Evolutionary conservation across 176 grass and related monocot genomes (phyloP).

Genomic region (Lolium perenne): DNA sequence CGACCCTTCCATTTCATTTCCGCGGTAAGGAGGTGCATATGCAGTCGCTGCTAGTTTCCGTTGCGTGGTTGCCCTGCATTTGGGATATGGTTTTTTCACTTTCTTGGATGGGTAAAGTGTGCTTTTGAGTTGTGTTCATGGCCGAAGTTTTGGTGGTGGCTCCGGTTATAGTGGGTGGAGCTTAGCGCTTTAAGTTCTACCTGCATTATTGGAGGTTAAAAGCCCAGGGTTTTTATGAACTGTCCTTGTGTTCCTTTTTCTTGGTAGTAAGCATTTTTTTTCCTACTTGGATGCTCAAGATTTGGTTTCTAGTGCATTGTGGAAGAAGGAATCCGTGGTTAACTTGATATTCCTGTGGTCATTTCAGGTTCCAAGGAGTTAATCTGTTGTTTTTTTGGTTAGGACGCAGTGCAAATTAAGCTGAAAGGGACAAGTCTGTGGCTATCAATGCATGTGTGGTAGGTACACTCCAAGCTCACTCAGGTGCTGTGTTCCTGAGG

Average conservation of each 20-base stretch:
- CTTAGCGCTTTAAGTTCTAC: slow-evolving; percentile 22
- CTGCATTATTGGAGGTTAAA: slow-evolving; percentile 23
- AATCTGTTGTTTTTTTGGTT: not conserved
- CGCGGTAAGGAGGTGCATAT: not conserved
- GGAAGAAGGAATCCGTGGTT: not conserved
- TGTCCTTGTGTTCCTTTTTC: not conserved
- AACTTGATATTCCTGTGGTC: slow-evolving; percentile 10
- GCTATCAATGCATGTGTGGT: slow-evolving; percentile 15
- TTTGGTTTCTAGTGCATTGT: slow-evolving; percentile 1
- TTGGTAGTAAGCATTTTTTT: slow-evolving; percentile 12
- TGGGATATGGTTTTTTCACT: slow-evolving; percentile 9
- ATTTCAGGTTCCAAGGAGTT: slow-evolving; percentile 43
- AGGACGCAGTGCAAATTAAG: slow-evolving; percentile 32
- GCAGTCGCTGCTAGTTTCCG: not conserved
- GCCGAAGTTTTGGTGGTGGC: slow-evolving; percentile 3
- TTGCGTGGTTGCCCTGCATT: not conserved
- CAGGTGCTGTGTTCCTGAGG: slow-evolving; percentile 37
- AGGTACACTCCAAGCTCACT: slow-evolving; percentile 15
- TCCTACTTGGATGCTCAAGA: slow-evolving; percentile 17
- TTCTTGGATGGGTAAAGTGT: not conserved
- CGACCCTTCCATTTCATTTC: slow-evolving; percentile 1
- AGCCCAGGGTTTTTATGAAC: slow-evolving; percentile 6
- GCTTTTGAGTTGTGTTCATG: slow-evolving; percentile 42
- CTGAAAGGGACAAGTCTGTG: slow-evolving; percentile 50
- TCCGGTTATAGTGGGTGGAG: slow-evolving; percentile 31